Percentiles rank a stretch among this genome's conserved stretches.
phyloP scores from a whole-genome alignment of 2,329 filamentous ascomycete genomes.

The Sporothrix sp. region DNA sequence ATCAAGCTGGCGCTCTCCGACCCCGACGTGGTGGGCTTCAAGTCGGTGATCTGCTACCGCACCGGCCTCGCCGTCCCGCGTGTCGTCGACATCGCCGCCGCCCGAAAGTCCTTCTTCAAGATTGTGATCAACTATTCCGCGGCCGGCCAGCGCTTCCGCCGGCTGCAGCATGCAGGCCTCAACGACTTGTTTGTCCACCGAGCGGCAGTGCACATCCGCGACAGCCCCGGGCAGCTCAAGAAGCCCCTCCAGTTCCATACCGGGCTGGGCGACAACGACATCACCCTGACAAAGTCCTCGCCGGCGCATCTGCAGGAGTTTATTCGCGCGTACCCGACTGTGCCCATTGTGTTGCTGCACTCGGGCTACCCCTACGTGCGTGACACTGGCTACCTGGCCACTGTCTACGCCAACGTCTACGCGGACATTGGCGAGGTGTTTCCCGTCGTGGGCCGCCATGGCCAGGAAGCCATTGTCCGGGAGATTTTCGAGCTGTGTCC shows the following conservation, averaged over 20 bases:
- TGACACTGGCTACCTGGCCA: constrained; percentile 69
- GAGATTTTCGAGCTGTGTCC: constrained; percentile 69
- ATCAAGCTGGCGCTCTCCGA: constrained; percentile 53
- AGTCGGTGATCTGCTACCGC: constrained; percentile 73
- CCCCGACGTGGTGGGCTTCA: constrained; percentile 65
- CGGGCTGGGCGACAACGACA: constrained; percentile 71
- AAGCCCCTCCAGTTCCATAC: constrained; percentile 82
- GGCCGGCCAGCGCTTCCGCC: constrained; percentile 30
- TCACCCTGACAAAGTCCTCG: constrained; percentile 58
- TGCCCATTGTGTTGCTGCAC: constrained; percentile 71
- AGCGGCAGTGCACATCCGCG: constrained; percentile 48
- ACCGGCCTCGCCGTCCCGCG: constrained; percentile 55
- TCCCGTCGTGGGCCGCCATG: constrained; percentile 64
- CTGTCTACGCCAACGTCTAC: constrained; percentile 69
- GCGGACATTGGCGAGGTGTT: constrained; percentile 79
- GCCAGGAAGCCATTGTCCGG: constrained; percentile 60
- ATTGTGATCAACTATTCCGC: constrained; percentile 27
- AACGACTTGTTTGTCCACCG: constrained; percentile 62
- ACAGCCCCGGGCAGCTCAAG: constrained; percentile 33
- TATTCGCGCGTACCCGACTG: constrained; percentile 56
- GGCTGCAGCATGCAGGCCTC: constrained; percentile 52
- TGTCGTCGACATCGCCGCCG: constrained; percentile 32
- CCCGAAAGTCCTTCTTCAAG: constrained; percentile 29
- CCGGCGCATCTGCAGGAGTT: constrained; percentile 66
- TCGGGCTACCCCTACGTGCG: constrained; percentile 72